A percentile compares a stretch with the other conserved stretches of the same genome.
Conservation (phyloP, 192 early-diverging fungal species). For the Phlyctochytrium bullatum region DNA sequence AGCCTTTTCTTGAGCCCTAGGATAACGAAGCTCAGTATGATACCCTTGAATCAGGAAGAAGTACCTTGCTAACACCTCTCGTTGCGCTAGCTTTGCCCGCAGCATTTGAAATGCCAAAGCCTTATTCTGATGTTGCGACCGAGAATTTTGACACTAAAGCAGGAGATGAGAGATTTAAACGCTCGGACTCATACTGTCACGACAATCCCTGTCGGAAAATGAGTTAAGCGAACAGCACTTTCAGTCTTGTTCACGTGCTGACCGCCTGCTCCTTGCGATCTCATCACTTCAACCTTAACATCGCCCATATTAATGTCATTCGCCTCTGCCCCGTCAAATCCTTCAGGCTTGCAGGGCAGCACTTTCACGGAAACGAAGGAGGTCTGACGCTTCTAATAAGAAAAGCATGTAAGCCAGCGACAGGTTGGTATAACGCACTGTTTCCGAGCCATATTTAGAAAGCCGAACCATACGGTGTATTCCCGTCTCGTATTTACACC, state of each 20-base stretch:
- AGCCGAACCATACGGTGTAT: conserved; percentile 55
- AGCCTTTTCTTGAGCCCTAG: conserved; percentile 38
- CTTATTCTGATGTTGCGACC: conserved; percentile 92
- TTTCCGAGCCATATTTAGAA: conserved; percentile 44
- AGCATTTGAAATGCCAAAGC: conserved; percentile 84
- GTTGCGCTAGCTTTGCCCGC: conserved; percentile 63
- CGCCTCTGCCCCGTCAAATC: conserved; percentile 19
- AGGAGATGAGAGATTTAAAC: background rate
- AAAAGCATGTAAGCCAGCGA: conserved; percentile 8
- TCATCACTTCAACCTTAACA: conserved; percentile 54
- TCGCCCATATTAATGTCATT: conserved; percentile 47
- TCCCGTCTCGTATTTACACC: conserved; percentile 51
- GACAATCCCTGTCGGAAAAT: conserved; percentile 85
- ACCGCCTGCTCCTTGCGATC: conserved; percentile 53
- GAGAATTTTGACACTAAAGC: conserved; percentile 70
- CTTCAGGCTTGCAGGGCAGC: conserved; percentile 30
- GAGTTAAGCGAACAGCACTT: conserved; percentile 88
- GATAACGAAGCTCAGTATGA: background rate
- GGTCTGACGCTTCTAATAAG: conserved; percentile 51
- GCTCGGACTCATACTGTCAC: conserved; percentile 54
- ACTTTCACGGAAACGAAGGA: conserved; percentile 52
- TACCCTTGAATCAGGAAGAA: too few relatives aligned
- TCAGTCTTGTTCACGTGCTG: conserved; percentile 96
- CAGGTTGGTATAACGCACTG: conserved; percentile 15
- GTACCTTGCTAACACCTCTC: conserved; percentile 49